Evolutionary conservation across 257 asterid genomes (phyloP), one percentile per base, ranked within the genome.

Genomic region (Petunia secreta): DNA sequence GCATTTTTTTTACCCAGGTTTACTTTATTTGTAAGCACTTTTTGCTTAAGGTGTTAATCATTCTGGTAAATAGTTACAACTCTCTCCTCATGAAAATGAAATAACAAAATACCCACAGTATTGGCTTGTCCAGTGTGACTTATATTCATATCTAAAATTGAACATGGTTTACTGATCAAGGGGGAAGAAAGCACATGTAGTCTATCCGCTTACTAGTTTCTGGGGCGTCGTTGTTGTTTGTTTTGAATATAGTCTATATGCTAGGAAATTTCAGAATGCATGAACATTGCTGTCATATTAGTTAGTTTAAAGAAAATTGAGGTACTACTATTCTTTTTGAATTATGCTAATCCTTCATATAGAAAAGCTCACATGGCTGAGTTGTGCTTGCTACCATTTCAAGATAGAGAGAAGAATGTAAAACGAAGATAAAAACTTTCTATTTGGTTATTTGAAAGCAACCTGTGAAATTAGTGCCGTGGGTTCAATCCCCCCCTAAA

Each of bases 1-100:
- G 64, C 15, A 7, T 68, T 60, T 82, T 40, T 80, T 41, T 38
- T 64, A 8, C 34, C 13, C 8, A 50, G 78, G 59, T 34, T 71
- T 2, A 55, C 44, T 60, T 68, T 71, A 66, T 63, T 84, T 5
- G 37, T 55, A 34, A 58, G 66, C 63, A 57, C 62, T 41, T 2
- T 78, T 53, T 25, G 25, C 25, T 25, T 83, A 1, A 48, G 64
- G 13, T 11, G 66, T 57, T 16, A 1, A 8, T 71, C 3, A 13
- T 71, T 39, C 13, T 50, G 25, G 52, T 71, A 10, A 66, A 34
- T 46, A 34, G 44, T 50, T 50, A 40, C 25, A 13, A 34, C 62
- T 48, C 58, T 63, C 38, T 6, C 52, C 62, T 34, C 62, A 53
- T 25, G 59, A 71, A 66, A 40, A 71, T 71, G 43, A 25, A 48